Conservation (phyloP, 2,329 filamentous ascomycete genomes). For the Peltaster fructicola region DNA sequence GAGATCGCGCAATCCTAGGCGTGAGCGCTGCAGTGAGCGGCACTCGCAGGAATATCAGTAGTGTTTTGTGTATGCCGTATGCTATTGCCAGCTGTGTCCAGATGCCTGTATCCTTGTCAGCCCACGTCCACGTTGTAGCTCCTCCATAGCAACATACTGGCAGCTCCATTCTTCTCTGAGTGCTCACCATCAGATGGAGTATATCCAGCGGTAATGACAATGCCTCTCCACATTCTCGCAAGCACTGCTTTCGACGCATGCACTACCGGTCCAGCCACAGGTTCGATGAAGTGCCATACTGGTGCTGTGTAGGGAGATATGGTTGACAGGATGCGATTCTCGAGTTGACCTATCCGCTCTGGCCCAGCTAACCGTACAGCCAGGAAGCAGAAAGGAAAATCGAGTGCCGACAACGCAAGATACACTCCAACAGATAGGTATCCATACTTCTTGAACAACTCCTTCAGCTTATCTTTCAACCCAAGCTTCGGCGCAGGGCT, state of each 20-base stretch:
- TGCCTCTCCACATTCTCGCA: no score
- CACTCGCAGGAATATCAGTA: constrained; percentile 79
- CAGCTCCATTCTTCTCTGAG: constrained; percentile 7
- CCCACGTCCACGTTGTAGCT: constrained; percentile 1
- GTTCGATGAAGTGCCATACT: constrained; percentile 2
- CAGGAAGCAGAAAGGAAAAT: constrained; percentile 91
- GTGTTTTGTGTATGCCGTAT: constrained; percentile 94
- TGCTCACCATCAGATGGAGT: constrained; percentile 7
- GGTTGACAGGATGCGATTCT: constrained; percentile 43
- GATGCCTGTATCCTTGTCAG: constrained; percentile 30
- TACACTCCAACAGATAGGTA: constrained; percentile 92
- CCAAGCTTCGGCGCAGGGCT: constrained; percentile 12
- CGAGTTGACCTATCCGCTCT: constrained; percentile 62
- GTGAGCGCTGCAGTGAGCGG: constrained; percentile 79
- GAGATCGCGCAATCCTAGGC: constrained; percentile 80
- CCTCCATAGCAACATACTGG: constrained; percentile 12
- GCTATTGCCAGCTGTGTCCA: constrained; percentile 83
- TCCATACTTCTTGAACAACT: constrained; percentile 80
- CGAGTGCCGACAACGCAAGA: constrained; percentile 59
- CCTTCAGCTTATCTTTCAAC: constrained; percentile 52
- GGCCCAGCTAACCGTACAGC: constrained; percentile 69
- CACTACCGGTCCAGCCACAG: constrained; percentile 1
- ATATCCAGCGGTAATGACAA: no score
- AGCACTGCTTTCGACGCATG: constrained; percentile 4
- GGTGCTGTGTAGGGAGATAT: constrained; percentile 2